Evolutionary conservation across 768 basidiomycete species (phyloP), one percentile per base, ranked within the genome.

Genomic region (Tubosaeta sp.): DNA sequence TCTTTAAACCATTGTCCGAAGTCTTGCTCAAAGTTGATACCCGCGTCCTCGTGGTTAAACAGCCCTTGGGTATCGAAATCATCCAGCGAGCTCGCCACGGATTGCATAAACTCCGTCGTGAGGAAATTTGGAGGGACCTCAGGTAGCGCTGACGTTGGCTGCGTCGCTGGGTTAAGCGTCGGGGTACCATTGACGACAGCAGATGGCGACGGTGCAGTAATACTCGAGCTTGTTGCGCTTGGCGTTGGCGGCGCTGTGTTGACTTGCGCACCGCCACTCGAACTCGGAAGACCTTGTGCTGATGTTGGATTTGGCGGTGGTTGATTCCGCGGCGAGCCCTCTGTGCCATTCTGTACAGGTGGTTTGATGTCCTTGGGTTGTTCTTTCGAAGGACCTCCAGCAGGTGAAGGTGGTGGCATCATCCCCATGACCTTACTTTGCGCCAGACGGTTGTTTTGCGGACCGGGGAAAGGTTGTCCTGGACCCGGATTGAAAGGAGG

Each of bases 1-100:
- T 83, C 78, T 6, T 82, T 83, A 58, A 88, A 86, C 85, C 85
- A 87, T 59, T 85, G 82, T 49, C 83, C 81, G 67, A 87, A 87
- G 59, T 86, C 86, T 60, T 83, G 73, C 65, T 86, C 86, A 56
- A 86, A 86, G 60, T 84, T 81, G 62, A 86, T 67, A 0, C 53
- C 53, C 51, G 78, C 72, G 2, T 73, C 74, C 44, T 76, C 73
- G n/a, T 66, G 56, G 41, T 72, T 64, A 60, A 81, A 79, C 36
- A 81, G 49, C 13, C 61, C 54, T 25, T 60, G 59, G 6, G 61
- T 21, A 27, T 70, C 72, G 40, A 73, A 70, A 38, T 69, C 67
- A 22, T 77, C 77, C 61, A 79, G 52, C 22, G 70, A 63, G 42
- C 50, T 66, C 19, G 69, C 68, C 10, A 76, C 67, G 12, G 69